phyloP scores from a whole-genome alignment of 2,329 filamentous ascomycete genomes.

The Sclerotinia nivalis region DNA sequence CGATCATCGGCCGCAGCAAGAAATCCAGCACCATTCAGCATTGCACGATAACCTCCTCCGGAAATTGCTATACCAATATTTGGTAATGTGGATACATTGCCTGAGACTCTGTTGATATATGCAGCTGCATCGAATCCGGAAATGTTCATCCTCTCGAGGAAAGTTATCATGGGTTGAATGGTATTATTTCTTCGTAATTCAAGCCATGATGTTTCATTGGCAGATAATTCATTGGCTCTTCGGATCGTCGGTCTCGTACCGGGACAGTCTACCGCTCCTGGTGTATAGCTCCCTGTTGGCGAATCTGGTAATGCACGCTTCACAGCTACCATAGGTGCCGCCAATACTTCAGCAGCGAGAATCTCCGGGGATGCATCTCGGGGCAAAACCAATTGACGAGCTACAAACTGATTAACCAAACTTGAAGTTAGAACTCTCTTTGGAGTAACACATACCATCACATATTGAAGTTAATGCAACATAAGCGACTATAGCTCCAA shows the following conservation, averaged over 20 bases:
- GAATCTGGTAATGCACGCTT: slow-evolving; percentile 41
- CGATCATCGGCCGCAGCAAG: slow-evolving; percentile 77
- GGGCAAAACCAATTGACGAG: slow-evolving; percentile 22
- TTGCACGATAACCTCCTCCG: slow-evolving; percentile 83
- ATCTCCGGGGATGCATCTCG: slow-evolving; percentile 34
- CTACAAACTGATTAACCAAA: slow-evolving; percentile 41
- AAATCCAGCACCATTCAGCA: slow-evolving; percentile 80
- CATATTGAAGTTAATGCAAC: slow-evolving; percentile 18
- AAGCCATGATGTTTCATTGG: slow-evolving; percentile 74
- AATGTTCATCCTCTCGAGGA: slow-evolving; percentile 72
- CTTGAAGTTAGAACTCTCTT: neutral
- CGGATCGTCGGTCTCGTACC: slow-evolving; percentile 68
- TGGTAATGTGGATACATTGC: slow-evolving; percentile 59
- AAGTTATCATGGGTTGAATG: slow-evolving; percentile 69
- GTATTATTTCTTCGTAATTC: slow-evolving; percentile 70
- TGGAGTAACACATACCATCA: neutral
- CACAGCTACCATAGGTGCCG: slow-evolving; percentile 28
- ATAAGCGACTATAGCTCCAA: slow-evolving; percentile 9
- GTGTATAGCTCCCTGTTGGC: slow-evolving; percentile 67
- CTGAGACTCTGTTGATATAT: slow-evolving; percentile 65
- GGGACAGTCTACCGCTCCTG: slow-evolving; percentile 68
- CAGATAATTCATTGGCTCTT: slow-evolving; percentile 60
- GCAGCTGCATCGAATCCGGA: slow-evolving; percentile 71
- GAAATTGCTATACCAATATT: slow-evolving; percentile 78
- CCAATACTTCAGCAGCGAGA: slow-evolving; percentile 34